These are phyloP conservation scores for Trametes punicea DNA, from an alignment of 768 basidiomycete genomes.

Conservation along the genomic window DNA sequence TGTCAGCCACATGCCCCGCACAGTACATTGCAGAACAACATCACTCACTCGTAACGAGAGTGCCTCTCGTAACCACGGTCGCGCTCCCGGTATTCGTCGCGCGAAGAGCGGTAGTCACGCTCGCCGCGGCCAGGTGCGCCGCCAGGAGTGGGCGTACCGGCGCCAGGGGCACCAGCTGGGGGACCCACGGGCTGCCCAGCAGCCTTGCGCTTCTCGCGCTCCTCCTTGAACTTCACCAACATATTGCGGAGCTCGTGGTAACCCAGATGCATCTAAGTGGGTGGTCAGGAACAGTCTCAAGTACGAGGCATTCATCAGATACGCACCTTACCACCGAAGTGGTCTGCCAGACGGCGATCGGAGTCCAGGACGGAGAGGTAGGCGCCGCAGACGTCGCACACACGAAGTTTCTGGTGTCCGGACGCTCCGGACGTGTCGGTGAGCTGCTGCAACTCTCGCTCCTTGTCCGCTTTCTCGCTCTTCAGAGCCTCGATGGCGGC, in stretches of 20 bases:
- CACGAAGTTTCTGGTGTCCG: conserved; percentile 98
- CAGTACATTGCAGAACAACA: neutral
- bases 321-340: conserved; percentile 97
- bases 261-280: conserved; percentile 89
- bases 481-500: conserved; percentile 97
- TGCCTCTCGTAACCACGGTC: conserved; percentile 66
- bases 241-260: conserved; percentile 98
- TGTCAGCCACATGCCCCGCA: conserved; percentile 4
- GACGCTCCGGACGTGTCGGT: conserved; percentile 98
- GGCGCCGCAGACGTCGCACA: conserved; percentile 99
- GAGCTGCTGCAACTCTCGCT: conserved; percentile 94
- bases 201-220: conserved; percentile 71
- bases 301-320: too few relatives aligned
- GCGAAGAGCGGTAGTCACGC: conserved; percentile 55
- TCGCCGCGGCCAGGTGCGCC: conserved; percentile 42
- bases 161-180: conserved; percentile 32
- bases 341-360: conserved; percentile 96
- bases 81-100: conserved; percentile 60
- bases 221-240: conserved; percentile 86
- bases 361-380: conserved; percentile 97
- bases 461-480: conserved; percentile 93
- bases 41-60: conserved; percentile 70
- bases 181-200: conserved; percentile 47
- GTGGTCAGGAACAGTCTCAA: neutral
- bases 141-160: conserved; percentile 33